Base-by-base conservation (phyloP, 1,284 basidiomycete species). In the Moesziomyces antarcticus region DNA sequence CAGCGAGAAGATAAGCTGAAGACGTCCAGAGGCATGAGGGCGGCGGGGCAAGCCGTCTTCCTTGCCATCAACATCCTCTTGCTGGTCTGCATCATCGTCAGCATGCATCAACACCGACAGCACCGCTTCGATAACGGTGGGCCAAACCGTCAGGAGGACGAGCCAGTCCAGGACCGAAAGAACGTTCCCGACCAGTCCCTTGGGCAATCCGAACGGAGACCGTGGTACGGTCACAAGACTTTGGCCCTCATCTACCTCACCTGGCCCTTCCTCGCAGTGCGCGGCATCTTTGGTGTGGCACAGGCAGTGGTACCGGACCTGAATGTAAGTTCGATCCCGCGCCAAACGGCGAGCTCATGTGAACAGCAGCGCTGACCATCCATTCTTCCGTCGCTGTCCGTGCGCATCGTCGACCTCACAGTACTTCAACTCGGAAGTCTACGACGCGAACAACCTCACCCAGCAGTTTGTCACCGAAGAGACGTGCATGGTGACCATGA, bases 251-350 rank as follows among this genome's bases (percentile, higher is more conserved):
- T 78, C 45, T 21, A 67, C 20, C 5, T 55, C 9, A 62, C 63
- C 14, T 76, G 73, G 75, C 75, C 73, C 1, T 59, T 73, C 48
- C 40, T 78, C 35, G 47, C 53, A 16, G 56, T 69, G 9, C 62
- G 75, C 4, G 75, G 73, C 9, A 48, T 56, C n/a, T 78, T 57
- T 37, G 73, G 75, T n/a, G 66, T 77, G 14, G 37, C 63, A 0
- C 43, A 56, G 7, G 68, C 66, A 3, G 37, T 67, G 27, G 5
- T 68, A 2, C 60, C 63, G 6, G 54, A 54, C 35, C 64, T 67
- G 41, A 77, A 60, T 41, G 58, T 56, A 48, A 65, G 56, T 61
- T 10, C 33, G 18, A 18, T n/a, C 25, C 25, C 14, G 30, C 10
- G 6, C 7, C 37, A 11, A 18, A n/a, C 37, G 14, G 1, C 33